A percentile compares a stretch with the other conserved stretches of the same genome.
These are phyloP conservation scores for Aspergillus panamensis DNA, from an alignment of 495 filamentous ascomycete genomes.

Conservation along the genomic window DNA sequence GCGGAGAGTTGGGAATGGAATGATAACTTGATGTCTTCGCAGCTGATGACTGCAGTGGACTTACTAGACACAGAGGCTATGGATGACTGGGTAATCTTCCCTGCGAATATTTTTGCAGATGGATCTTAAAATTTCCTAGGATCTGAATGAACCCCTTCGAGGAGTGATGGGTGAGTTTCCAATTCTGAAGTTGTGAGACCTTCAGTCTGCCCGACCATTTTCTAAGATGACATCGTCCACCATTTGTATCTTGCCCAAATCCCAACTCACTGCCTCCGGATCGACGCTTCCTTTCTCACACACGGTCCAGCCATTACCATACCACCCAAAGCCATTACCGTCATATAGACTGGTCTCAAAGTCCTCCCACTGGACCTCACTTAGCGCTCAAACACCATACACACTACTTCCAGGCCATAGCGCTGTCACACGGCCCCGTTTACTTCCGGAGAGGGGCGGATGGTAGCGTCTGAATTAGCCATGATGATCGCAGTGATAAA, in stretches of 20 bases:
- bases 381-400: neutral
- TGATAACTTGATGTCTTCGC: conserved; percentile 1
- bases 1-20: neutral
- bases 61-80: neutral
- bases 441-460: no score
- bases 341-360: neutral
- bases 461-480: no score
- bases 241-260: neutral
- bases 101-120: neutral
- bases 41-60: neutral
- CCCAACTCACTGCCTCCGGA: neutral
- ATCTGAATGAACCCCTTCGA: neutral
- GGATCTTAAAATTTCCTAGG: neutral
- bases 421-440: neutral
- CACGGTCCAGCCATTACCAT: conserved; percentile 1
- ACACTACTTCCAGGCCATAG: conserved; percentile 1
- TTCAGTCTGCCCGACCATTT: neutral
- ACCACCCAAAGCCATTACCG: conserved; percentile 5
- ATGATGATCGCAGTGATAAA: no score
- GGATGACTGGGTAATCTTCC: conserved; percentile 1
- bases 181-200: neutral
- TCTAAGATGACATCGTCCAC: neutral
- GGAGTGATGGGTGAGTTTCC: neutral
- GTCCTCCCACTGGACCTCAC: neutral
- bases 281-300: neutral